Percentiles rank a stretch among this genome's conserved stretches.
Conservation (phyloP, 2,329 filamentous ascomycete genomes). For the Shiraia bambusicola region DNA sequence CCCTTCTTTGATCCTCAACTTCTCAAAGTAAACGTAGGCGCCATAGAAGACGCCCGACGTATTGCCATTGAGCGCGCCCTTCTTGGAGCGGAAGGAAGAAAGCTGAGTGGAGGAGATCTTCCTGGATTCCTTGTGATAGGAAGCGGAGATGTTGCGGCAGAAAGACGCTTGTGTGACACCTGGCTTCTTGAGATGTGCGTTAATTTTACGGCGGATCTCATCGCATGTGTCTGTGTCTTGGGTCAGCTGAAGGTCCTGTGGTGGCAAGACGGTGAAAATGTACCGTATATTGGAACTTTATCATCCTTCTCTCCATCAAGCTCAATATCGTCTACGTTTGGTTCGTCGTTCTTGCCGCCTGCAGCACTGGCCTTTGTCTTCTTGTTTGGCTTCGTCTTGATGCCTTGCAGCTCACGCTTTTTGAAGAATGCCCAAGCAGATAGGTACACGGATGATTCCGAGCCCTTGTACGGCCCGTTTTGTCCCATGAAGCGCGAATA, state of each 20-base stretch:
- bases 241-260: background rate
- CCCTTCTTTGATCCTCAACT: conserved; percentile 53
- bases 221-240: conserved; percentile 54
- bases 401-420: conserved; percentile 52
- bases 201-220: conserved; percentile 60
- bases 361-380: conserved; percentile 17
- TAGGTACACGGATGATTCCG: conserved; percentile 29
- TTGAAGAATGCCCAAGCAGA: conserved; percentile 49
- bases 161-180: conserved; percentile 56
- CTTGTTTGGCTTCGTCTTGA: conserved; percentile 34
- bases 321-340: conserved; percentile 42
- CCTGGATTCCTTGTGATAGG: conserved; percentile 39
- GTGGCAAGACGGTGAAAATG: background rate
- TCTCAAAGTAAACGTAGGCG: conserved; percentile 62
- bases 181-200: conserved; percentile 50
- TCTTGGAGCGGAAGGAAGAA: conserved; percentile 54
- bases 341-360: conserved; percentile 12
- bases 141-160: conserved; percentile 51
- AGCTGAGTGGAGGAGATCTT: conserved; percentile 51
- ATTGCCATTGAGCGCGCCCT: conserved; percentile 52
- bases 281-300: conserved; percentile 52
- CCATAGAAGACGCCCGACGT: conserved; percentile 55
- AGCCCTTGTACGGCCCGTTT: conserved; percentile 44
- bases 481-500: conserved; percentile 55
- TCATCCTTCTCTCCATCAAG: conserved; percentile 53